Percentiles rank a stretch among this genome's conserved stretches.
These are phyloP conservation scores for Collybia nuda DNA, from an alignment of 768 basidiomycete genomes.

Conservation along the genomic window DNA sequence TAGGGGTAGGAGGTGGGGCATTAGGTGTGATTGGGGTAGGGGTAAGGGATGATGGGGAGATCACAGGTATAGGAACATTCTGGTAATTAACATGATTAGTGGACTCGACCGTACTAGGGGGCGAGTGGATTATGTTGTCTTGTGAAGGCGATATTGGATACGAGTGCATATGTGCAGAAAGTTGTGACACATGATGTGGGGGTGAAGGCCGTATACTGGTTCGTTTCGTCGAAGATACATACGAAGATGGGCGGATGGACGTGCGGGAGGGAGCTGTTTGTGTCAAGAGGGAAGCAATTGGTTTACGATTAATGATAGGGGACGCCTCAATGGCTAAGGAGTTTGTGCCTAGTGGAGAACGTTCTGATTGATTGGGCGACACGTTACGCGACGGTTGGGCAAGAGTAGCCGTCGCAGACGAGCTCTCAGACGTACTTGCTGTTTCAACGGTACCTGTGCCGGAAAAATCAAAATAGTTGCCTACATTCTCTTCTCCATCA, in stretches of 20 bases:
- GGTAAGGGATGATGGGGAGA: slow-evolving; percentile 23
- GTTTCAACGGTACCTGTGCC: slow-evolving; percentile 18
- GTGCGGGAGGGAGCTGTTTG: slow-evolving; percentile 55
- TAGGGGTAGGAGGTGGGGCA: slow-evolving; percentile 38
- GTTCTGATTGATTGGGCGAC: slow-evolving; percentile 27
- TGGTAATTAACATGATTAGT: slow-evolving; percentile 14
- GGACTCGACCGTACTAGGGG: slow-evolving; percentile 3
- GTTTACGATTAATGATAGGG: slow-evolving; percentile 4
- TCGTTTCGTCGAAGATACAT: slow-evolving; percentile 24
- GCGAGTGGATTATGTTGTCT: slow-evolving; percentile 9
- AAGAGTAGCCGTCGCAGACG: slow-evolving; percentile 39
- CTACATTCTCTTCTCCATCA: slow-evolving; percentile 35
- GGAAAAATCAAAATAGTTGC: slow-evolving; percentile 36
- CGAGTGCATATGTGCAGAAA: slow-evolving; percentile 39
- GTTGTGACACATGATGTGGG: slow-evolving; percentile 37
- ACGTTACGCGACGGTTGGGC: slow-evolving; percentile 40
- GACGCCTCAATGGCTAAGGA: slow-evolving; percentile 15
- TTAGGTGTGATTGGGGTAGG: slow-evolving; percentile 24
- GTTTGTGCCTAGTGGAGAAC: slow-evolving; percentile 15
- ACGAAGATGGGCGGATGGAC: slow-evolving; percentile 3
- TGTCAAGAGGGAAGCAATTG: slow-evolving; percentile 54
- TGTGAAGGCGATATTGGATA: slow-evolving; percentile 26
- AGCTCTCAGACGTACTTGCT: slow-evolving; percentile 32
- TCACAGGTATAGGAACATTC: slow-evolving; percentile 3
- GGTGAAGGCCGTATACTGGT: slow-evolving; percentile 32